Conservation (phyloP, 257 asterid genomes). For the Perilla frutescens region DNA sequence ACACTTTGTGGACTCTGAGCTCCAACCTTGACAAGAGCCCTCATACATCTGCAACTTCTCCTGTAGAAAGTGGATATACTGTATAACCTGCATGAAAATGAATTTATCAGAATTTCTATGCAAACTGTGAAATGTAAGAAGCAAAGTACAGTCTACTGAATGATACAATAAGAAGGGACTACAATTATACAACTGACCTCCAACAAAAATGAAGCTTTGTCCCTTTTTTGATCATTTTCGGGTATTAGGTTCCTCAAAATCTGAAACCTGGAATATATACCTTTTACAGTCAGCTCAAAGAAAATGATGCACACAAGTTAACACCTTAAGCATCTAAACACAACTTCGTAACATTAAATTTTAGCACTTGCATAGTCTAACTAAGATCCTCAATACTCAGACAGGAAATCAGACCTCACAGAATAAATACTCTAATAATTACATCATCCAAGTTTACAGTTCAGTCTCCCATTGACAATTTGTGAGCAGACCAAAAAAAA, state of each 20-base stretch:
- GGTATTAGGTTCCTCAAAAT: constrained; percentile 74
- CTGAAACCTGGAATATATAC: constrained; percentile 63
- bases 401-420: background rate
- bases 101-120: constrained; percentile 25
- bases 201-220: constrained; percentile 79
- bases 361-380: background rate
- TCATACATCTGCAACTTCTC: constrained; percentile 60
- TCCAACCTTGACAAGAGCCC: constrained; percentile 69
- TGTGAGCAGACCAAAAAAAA: background rate
- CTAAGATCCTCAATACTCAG: background rate
- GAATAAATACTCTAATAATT: background rate
- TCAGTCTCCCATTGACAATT: constrained; percentile 12
- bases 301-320: background rate
- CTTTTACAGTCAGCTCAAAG: constrained; percentile 27
- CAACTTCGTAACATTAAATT: background rate
- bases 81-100: constrained; percentile 72
- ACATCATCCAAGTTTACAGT: constrained; percentile 1
- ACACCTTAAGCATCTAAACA: background rate
- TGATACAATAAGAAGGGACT: constrained; percentile 15
- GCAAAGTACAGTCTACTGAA: background rate
- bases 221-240: constrained; percentile 80
- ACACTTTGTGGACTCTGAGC: constrained; percentile 69
- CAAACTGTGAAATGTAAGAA: background rate
- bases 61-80: constrained; percentile 79
- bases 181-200: constrained; percentile 61